Conservation (phyloP, 495 filamentous ascomycete species). For the Aspergillus bridgeri region DNA sequence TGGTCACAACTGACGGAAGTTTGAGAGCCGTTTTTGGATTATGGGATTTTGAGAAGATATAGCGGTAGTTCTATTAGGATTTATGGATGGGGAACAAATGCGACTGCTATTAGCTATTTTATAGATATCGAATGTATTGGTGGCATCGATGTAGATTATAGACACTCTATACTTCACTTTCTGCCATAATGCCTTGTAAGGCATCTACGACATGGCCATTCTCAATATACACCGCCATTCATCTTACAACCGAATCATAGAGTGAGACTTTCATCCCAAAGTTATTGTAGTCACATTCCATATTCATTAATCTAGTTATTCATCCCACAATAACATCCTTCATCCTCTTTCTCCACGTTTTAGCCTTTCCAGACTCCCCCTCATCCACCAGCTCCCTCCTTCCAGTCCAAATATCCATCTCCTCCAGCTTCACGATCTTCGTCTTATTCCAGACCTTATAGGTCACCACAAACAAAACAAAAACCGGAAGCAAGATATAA, state of each 20-base stretch:
- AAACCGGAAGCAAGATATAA: slow-evolving; percentile 66
- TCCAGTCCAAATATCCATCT: slow-evolving; percentile 60
- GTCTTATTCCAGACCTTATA: slow-evolving; percentile 62
- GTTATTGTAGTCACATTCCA: not conserved
- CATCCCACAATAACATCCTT: slow-evolving; percentile 26
- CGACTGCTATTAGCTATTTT: too few relatives aligned
- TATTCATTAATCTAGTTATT: not conserved
- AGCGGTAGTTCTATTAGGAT: too few relatives aligned
- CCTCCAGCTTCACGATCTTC: slow-evolving; percentile 43
- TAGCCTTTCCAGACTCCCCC: slow-evolving; percentile 9
- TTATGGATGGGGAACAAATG: too few relatives aligned
- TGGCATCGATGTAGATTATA: too few relatives aligned
- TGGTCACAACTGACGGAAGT: too few relatives aligned
- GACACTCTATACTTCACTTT: too few relatives aligned
- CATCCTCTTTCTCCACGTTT: slow-evolving; percentile 18
- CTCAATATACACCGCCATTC: too few relatives aligned
- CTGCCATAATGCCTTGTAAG: not conserved
- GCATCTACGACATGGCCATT: too few relatives aligned
- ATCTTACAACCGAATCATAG: too few relatives aligned
- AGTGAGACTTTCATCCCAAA: not conserved
- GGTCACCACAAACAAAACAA: slow-evolving; percentile 52
- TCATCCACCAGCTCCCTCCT: slow-evolving; percentile 36
- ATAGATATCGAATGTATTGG: too few relatives aligned
- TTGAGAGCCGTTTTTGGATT: too few relatives aligned
- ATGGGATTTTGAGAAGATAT: too few relatives aligned